These are phyloP conservation scores for Erucastrum elatum DNA, from an alignment of 345 rosid genomes.

Conservation along the genomic window DNA sequence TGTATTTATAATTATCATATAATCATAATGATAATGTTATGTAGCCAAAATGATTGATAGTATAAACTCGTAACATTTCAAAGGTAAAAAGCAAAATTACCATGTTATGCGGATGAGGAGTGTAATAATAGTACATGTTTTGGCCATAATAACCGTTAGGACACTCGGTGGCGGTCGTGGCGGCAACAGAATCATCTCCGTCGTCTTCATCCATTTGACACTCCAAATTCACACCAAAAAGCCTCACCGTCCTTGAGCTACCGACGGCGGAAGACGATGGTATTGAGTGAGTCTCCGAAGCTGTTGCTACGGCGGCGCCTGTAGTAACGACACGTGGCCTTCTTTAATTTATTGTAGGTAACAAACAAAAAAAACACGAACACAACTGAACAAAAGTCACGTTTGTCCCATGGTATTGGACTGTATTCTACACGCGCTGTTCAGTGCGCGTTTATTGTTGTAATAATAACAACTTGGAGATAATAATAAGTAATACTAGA, in stretches of 20 bases:
- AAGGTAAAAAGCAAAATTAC: slow-evolving; percentile 22
- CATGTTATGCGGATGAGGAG: slow-evolving; percentile 37
- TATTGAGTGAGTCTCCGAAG: slow-evolving; percentile 26
- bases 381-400: slow-evolving; percentile 34
- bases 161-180: slow-evolving; percentile 32
- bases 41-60: background rate
- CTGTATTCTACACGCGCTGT: slow-evolving; percentile 35
- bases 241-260: slow-evolving; percentile 66
- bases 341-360: background rate
- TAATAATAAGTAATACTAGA: background rate
- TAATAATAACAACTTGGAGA: slow-evolving; percentile 18
- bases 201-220: slow-evolving; percentile 65
- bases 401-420: slow-evolving; percentile 37
- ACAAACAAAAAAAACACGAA: background rate
- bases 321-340: slow-evolving; percentile 37
- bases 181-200: slow-evolving; percentile 32
- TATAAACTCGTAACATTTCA: background rate
- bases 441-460: background rate
- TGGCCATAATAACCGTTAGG: slow-evolving; percentile 46
- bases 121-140: slow-evolving; percentile 42
- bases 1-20: slow-evolving; percentile 10
- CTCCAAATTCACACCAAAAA: slow-evolving; percentile 88
- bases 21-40: slow-evolving; percentile 36
- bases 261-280: slow-evolving; percentile 40
- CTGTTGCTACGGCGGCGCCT: slow-evolving; percentile 36